Evolutionary conservation across 352 stramenopile species (phyloP).

Genomic region (Saprolegnia parasitica): DNA sequence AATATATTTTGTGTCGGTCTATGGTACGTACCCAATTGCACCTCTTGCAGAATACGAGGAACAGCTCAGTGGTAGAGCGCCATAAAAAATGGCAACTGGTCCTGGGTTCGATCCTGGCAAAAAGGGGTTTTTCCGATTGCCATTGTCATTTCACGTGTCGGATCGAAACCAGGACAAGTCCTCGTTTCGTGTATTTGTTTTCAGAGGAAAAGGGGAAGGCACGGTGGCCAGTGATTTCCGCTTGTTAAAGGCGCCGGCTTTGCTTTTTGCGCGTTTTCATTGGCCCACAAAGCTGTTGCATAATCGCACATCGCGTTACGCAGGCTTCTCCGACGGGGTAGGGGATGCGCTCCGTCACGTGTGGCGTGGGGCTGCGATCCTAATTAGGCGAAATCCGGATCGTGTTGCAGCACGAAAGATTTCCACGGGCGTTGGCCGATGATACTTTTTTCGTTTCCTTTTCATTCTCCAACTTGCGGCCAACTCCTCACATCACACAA

Average conservation of each 20-base stretch:
- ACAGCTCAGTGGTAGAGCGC: slow-evolving; percentile 12
- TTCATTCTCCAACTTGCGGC: slow-evolving; percentile 23
- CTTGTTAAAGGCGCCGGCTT: background rate
- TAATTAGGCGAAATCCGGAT: slow-evolving; percentile 5
- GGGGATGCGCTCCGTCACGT: background rate
- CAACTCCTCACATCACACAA: background rate
- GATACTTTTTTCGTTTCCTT: slow-evolving; percentile 24
- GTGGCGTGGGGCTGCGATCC: background rate
- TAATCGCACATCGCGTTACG: slow-evolving; percentile 15
- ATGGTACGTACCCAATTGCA: background rate
- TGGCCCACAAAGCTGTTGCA: slow-evolving; percentile 2
- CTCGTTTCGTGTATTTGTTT: slow-evolving; percentile 6
- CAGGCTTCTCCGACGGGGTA: background rate
- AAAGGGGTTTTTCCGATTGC: slow-evolving; percentile 15
- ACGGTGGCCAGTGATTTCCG: background rate
- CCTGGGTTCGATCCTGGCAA: background rate
- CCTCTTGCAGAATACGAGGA: background rate
- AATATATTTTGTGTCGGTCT: slow-evolving; percentile 4
- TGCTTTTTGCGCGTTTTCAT: background rate
- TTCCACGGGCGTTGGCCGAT: background rate
- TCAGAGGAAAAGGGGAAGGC: background rate
- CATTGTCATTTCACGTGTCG: slow-evolving; percentile 19
- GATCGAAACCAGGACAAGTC: background rate
- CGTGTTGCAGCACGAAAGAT: slow-evolving; percentile 5
- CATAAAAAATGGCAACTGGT: background rate